These are phyloP conservation scores for Globisporangium cederbergense DNA, from an alignment of 352 stramenopile species.

Conservation along the genomic window DNA sequence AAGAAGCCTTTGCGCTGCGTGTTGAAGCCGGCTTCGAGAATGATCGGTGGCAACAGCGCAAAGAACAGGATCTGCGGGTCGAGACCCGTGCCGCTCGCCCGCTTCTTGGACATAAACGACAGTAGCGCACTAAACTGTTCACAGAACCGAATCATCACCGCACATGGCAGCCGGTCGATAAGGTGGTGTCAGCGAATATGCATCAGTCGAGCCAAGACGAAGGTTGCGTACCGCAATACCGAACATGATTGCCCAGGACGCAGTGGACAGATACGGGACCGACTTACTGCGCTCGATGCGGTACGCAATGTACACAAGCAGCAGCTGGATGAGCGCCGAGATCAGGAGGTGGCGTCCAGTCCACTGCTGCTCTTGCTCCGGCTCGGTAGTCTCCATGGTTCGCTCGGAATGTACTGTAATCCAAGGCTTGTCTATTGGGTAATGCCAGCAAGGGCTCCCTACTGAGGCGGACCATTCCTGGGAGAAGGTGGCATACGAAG, in stretches of 20 bases:
- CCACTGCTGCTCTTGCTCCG: constrained; percentile 23
- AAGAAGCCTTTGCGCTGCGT: constrained; percentile 62
- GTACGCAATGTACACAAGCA: constrained; percentile 52
- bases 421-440: too few relatives aligned
- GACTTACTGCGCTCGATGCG: constrained; percentile 39
- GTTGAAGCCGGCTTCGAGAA: constrained; percentile 61
- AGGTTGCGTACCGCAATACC: constrained; percentile 31
- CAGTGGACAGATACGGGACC: constrained; percentile 39
- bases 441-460: neutral
- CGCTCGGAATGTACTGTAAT: too few relatives aligned
- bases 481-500: too few relatives aligned
- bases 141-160: neutral
- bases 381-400: neutral
- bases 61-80: constrained; percentile 58
- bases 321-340: constrained; percentile 41
- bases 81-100: constrained; percentile 28
- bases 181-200: neutral
- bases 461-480: neutral
- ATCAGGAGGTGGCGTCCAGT: constrained; percentile 43
- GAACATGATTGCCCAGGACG: constrained; percentile 51
- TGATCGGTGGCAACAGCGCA: constrained; percentile 56
- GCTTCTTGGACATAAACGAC: constrained; percentile 24
- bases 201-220: neutral
- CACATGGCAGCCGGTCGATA: neutral
- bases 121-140: constrained; percentile 29